Evolutionary conservation across 768 basidiomycete genomes (phyloP).

Genomic region (Cyclocybe aegerita): DNA sequence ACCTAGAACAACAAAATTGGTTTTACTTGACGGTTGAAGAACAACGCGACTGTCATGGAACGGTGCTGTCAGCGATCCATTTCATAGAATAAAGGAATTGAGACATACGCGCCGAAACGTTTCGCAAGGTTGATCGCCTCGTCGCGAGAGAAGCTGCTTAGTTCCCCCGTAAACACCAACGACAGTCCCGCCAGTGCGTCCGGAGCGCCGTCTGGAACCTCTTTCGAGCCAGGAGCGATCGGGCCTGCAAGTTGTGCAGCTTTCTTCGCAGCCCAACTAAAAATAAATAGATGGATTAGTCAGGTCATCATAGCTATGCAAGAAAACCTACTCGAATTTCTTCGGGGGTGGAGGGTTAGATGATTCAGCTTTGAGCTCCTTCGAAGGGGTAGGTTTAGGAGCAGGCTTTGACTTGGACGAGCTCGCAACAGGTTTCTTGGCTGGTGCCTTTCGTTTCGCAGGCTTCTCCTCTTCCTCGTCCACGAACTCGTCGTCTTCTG

Average conservation of each 20-base stretch:
- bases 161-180: conserved; percentile 95
- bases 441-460: conserved; percentile 21
- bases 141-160: conserved; percentile 83
- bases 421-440: conserved; percentile 19
- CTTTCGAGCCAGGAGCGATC: conserved; percentile 64
- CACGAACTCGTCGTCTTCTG: conserved; percentile 17
- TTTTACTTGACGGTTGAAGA: conserved; percentile 84
- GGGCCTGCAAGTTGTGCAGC: conserved; percentile 66
- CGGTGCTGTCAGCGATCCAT: no score
- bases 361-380: conserved; percentile 11
- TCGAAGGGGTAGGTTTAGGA: conserved; percentile 8
- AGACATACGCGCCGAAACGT: conserved; percentile 83
- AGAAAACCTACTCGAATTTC: conserved; percentile 26
- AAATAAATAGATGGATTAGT: neutral
- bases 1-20: conserved; percentile 87
- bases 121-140: conserved; percentile 88
- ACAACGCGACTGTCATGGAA: conserved; percentile 68
- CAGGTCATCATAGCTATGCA: neutral
- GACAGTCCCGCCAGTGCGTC: conserved; percentile 83
- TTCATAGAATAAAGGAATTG: neutral
- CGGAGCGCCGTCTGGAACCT: conserved; percentile 67
- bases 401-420: conserved; percentile 13
- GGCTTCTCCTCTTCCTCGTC: conserved; percentile 27
- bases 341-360: conserved; percentile 17
- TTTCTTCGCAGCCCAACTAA: conserved; percentile 45